phyloP scores from a whole-genome alignment of 2,329 filamentous ascomycete genomes.

The Tolypocladium cylindrosporum region DNA sequence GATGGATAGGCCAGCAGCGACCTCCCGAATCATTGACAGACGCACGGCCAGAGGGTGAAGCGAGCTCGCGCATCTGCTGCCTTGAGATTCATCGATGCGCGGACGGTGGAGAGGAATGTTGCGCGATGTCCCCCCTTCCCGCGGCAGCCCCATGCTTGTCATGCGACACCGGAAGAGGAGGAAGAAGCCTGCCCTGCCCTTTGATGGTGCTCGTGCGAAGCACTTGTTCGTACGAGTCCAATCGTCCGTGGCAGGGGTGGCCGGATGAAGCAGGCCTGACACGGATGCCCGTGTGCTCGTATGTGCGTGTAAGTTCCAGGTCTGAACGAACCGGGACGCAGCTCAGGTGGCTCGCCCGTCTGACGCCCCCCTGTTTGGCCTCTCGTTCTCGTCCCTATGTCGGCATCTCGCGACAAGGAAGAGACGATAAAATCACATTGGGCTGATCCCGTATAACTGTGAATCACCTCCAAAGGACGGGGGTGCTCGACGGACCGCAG shows the following conservation, averaged over 20 bases:
- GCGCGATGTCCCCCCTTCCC: conserved; percentile 1
- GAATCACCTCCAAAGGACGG: not conserved
- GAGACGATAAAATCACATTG: not conserved
- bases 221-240: not conserved
- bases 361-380: not conserved
- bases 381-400: not conserved
- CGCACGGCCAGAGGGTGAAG: not conserved
- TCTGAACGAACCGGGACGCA: not conserved
- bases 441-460: not conserved
- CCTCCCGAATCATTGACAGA: not conserved
- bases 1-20: not conserved
- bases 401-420: not conserved
- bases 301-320: not conserved
- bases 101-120: not conserved
- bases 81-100: not conserved
- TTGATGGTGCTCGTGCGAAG: not conserved
- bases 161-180: not conserved
- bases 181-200: not conserved
- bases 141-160: not conserved
- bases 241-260: not conserved
- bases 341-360: not conserved
- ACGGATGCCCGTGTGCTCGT: not conserved
- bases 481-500: not conserved
- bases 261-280: not conserved
- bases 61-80: not conserved